Percentiles rank a stretch among this genome's conserved stretches.
Evolutionary conservation across 495 filamentous ascomycete species (phyloP).

Genomic region (Neurospora tetraspora): DNA sequence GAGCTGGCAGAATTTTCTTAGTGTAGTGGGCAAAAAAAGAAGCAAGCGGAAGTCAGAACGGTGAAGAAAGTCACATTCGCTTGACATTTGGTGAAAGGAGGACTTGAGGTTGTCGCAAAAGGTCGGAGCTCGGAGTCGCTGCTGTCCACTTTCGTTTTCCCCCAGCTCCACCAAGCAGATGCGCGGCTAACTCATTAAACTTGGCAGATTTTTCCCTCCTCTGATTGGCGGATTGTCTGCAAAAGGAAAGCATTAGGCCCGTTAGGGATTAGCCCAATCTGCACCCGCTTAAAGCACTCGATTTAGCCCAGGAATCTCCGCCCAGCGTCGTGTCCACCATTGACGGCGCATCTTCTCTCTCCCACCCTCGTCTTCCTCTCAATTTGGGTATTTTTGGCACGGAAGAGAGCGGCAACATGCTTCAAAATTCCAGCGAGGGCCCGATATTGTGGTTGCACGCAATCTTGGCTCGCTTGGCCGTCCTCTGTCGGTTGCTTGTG

Average conservation of each 20-base stretch:
- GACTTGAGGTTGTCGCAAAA: background rate
- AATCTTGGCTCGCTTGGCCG: background rate
- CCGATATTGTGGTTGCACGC: background rate
- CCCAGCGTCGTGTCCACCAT: background rate
- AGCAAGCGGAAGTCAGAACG: background rate
- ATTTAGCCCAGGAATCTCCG: background rate
- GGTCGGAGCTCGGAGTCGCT: background rate
- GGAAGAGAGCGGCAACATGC: background rate
- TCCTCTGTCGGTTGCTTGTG: background rate
- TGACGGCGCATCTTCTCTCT: background rate
- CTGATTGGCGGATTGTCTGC: conserved; percentile 2
- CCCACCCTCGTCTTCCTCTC: too few species aligned
- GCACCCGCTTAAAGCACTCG: background rate
- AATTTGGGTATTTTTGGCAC: background rate
- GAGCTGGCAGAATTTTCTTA: background rate
- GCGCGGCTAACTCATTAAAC: conserved; percentile 23
- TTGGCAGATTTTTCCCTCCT: conserved; percentile 2
- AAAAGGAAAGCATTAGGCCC: background rate
- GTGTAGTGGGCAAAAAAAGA: background rate
- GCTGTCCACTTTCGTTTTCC: background rate
- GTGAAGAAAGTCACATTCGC: background rate
- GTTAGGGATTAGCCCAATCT: background rate
- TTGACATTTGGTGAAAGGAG: background rate
- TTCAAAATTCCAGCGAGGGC: background rate
- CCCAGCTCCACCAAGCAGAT: background rate